Percentiles rank a stretch among this genome's conserved stretches.
phyloP scores from a whole-genome alignment of 1,284 basidiomycete genomes.

The Rhodotorula sp. region DNA sequence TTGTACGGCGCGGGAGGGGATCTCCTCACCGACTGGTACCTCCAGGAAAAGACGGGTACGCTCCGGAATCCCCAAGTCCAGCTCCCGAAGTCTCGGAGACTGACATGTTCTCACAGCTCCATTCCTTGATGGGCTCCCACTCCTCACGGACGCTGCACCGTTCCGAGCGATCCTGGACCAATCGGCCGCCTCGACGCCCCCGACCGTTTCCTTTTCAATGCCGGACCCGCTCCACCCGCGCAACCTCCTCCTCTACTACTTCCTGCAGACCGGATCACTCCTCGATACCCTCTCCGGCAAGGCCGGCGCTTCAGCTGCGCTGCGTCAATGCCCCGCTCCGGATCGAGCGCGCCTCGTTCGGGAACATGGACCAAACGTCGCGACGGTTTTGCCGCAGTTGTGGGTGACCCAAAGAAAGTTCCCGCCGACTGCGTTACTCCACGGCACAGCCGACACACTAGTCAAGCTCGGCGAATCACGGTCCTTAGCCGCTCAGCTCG shows the following conservation, averaged over 20 bases:
- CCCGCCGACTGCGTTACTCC: conserved; percentile 9
- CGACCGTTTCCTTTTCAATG: neutral
- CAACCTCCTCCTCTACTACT: conserved; percentile 7
- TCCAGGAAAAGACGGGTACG: conserved; percentile 11
- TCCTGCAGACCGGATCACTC: conserved; percentile 9
- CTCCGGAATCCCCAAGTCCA: no score
- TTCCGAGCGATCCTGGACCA: conserved; percentile 1
- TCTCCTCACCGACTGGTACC: conserved; percentile 13
- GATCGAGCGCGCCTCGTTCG: neutral
- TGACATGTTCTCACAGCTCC: neutral
- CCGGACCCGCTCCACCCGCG: neutral
- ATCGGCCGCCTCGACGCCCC: neutral
- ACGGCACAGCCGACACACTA: conserved; percentile 1
- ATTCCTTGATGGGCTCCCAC: neutral
- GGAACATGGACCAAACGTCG: neutral
- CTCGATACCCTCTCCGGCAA: conserved; percentile 12
- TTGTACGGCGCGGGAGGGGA: conserved; percentile 14
- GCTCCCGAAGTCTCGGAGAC: no score
- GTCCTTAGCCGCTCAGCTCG: neutral
- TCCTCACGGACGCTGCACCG: neutral
- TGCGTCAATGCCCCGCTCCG: neutral
- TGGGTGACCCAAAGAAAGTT: neutral
- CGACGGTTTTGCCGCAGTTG: conserved; percentile 1
- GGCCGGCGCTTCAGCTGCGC: neutral
- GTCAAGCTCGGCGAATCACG: conserved; percentile 6